A percentile compares a stretch with the other conserved stretches of the same genome.
Evolutionary conservation across 768 basidiomycete genomes (phyloP).

Genomic region (Termitomyces sp.): DNA sequence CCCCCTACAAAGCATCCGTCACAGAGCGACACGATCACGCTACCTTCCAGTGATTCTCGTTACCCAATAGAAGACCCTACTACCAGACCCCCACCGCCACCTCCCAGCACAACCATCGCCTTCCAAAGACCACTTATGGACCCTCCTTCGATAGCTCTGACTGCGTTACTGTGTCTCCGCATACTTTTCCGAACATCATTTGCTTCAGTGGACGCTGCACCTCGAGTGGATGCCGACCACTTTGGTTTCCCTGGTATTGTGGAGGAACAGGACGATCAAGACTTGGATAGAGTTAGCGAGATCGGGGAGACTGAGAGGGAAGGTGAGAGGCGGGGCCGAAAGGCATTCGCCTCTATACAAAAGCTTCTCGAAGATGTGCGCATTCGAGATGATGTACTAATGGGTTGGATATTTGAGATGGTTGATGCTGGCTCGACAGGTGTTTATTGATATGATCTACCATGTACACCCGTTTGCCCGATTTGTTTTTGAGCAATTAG

Average conservation of each 20-base stretch:
- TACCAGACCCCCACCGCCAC: constrained; percentile 63
- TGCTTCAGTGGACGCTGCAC: constrained; percentile 61
- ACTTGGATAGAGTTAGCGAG: constrained; percentile 44
- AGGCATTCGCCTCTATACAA: constrained; percentile 62
- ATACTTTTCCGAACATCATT: constrained; percentile 81
- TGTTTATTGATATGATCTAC: background rate
- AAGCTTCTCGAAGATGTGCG: constrained; percentile 60
- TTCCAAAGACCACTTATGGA: constrained; percentile 59
- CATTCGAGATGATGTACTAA: constrained; percentile 60
- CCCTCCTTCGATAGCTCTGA: constrained; percentile 71
- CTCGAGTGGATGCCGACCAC: constrained; percentile 76
- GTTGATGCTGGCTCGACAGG: constrained; percentile 39
- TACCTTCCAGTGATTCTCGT: constrained; percentile 50
- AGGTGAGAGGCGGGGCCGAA: constrained; percentile 67
- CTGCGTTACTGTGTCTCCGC: constrained; percentile 78
- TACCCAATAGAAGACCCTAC: constrained; percentile 66
- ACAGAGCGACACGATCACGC: constrained; percentile 71
- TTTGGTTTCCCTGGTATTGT: constrained; percentile 88
- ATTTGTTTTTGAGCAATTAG: background rate
- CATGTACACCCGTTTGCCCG: background rate
- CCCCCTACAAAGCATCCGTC: constrained; percentile 56
- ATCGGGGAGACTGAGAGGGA: constrained; percentile 54
- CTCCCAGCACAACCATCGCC: constrained; percentile 56
- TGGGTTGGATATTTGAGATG: constrained; percentile 61
- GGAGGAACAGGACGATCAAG: constrained; percentile 73